A percentile compares a stretch with the other conserved stretches of the same genome.
These are phyloP conservation scores for Aquilaria malaccensis DNA, from an alignment of 345 rosid species.

Conservation along the genomic window DNA sequence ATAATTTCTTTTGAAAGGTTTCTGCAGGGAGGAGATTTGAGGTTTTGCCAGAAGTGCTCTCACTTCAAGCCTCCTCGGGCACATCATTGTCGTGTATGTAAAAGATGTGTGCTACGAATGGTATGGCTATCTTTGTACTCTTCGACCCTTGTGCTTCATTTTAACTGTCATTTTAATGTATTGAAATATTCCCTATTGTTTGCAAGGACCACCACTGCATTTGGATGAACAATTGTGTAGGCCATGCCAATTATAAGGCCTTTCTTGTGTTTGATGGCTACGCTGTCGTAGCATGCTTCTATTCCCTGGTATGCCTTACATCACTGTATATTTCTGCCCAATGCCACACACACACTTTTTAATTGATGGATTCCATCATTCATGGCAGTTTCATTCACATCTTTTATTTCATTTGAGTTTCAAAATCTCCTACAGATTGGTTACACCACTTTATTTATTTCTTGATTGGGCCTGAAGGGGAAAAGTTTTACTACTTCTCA, in stretches of 20 bases:
- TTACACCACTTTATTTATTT: no score
- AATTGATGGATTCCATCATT: no score
- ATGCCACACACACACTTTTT: no score
- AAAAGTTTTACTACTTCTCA: no score
- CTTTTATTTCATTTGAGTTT: no score
- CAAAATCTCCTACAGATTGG: no score
- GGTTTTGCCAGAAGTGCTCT: slow-evolving; percentile 90
- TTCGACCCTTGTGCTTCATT: neutral
- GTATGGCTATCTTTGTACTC: slow-evolving; percentile 35
- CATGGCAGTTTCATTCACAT: no score
- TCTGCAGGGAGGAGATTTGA: slow-evolving; percentile 86
- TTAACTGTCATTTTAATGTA: slow-evolving; percentile 16
- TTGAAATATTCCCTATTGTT: slow-evolving; percentile 36
- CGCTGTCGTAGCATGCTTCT: slow-evolving; percentile 66
- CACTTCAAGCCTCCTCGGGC: slow-evolving; percentile 89
- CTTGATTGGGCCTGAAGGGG: no score
- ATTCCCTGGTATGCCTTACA: slow-evolving; percentile 59
- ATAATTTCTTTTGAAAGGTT: slow-evolving; percentile 12
- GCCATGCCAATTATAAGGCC: slow-evolving; percentile 86
- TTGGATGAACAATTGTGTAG: slow-evolving; percentile 94
- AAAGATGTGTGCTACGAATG: slow-evolving; percentile 87
- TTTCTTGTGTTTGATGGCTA: slow-evolving; percentile 73
- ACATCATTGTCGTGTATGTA: slow-evolving; percentile 92
- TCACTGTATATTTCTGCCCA: neutral
- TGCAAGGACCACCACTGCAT: slow-evolving; percentile 94